phyloP scores from a whole-genome alignment of 208 protist genomes.

The Leishmania amazonensis region DNA sequence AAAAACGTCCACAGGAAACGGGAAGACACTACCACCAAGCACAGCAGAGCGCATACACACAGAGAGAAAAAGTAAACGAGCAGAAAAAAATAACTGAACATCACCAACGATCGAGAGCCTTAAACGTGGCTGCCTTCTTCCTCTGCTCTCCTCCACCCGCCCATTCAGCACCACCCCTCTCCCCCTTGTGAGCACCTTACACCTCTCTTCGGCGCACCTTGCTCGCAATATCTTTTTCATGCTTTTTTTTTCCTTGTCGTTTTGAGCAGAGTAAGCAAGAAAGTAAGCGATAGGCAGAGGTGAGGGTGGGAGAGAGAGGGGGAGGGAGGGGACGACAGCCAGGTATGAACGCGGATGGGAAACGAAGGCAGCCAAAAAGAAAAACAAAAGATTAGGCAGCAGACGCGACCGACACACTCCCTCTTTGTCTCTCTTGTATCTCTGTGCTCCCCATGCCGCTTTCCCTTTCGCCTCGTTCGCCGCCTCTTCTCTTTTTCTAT shows the following conservation, averaged over 20 bases:
- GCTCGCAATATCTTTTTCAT: constrained; percentile 1
- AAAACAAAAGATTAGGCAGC: background rate
- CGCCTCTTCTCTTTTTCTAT: background rate
- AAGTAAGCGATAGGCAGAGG: background rate
- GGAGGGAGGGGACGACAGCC: background rate
- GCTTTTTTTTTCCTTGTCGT: background rate
- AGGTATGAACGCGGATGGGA: background rate
- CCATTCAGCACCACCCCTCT: too few relatives aligned
- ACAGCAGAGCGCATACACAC: too few relatives aligned
- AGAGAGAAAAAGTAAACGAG: background rate
- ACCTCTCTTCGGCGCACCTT: background rate
- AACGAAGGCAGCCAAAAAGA: background rate
- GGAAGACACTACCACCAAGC: too few relatives aligned
- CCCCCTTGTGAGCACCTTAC: background rate
- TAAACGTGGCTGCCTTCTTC: background rate
- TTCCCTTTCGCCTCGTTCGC: background rate
- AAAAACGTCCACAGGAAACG: too few relatives aligned
- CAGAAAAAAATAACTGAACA: background rate
- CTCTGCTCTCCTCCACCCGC: background rate
- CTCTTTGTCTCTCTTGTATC: background rate
- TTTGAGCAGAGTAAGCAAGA: background rate
- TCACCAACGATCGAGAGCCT: background rate
- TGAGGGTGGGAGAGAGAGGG: background rate
- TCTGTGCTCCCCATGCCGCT: background rate
- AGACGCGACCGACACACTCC: background rate